Base-by-base conservation (phyloP, 176 grass and related monocot genomes). In the Phoenix roebelenii region DNA sequence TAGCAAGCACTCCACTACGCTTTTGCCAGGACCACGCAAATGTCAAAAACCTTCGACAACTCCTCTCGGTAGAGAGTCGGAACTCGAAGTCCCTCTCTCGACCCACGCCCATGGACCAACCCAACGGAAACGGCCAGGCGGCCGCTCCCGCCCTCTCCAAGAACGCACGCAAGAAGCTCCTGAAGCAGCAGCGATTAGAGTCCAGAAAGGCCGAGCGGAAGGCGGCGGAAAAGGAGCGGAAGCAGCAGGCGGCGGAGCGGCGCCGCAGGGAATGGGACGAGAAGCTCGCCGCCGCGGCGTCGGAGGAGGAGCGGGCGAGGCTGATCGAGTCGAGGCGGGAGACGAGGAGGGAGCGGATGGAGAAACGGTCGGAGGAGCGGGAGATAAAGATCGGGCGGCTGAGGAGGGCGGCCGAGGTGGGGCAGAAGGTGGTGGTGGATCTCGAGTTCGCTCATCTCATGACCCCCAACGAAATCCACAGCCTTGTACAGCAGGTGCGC, bases 381-480 rank as follows among this genome's bases (percentile, higher is more conserved):
- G 82, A 60, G 20, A 64, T 73, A 5, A 78, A 78, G 17, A 60
- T 64, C 0, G 64, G 79, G 64, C 65, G 87, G 75, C 78, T 85
- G 51, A 62, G 72, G 5, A 66, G 78, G 24, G 82, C 82, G 4
- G 75, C 78, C 17, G 78, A 82, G 24, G 49, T 57, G n/a, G 82
- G 87, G 0, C 75, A 76, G 64, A 90, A 82, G 78, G 80, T 90
- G 18, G 87, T 90, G 72, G 55, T 90, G 29, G 87, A 90, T 69
- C 87, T 90, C 55, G 82, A 90, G 60, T 90, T 90, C 52, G 75
- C 55, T 1, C 63, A 90, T 51, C 87, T 90, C 56, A 90, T 90
- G 87, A 65, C 75, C 55, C 68, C 82, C 39, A 85, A 82, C 68
- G 82, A 90, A 71, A 66, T 90, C 61, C 87, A 90, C 23, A 90